phyloP scores from a whole-genome alignment of 306 rosid genomes.

The Glycyrrhiza uralensis region DNA sequence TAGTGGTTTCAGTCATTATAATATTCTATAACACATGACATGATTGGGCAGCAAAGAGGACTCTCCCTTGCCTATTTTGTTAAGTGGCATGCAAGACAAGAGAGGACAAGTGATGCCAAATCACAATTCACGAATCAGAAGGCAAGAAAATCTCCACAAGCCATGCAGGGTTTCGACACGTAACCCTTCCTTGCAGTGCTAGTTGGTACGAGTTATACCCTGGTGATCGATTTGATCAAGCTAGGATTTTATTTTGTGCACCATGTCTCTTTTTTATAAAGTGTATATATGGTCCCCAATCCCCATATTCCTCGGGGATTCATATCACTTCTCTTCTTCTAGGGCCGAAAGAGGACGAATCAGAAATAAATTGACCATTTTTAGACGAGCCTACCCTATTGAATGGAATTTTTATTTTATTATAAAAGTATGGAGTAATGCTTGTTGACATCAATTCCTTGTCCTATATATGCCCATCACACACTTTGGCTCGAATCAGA shows the following conservation, averaged over 20 bases:
- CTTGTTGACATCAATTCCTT: conserved; percentile 12
- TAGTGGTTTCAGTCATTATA: conserved; percentile 22
- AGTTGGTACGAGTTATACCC: conserved; percentile 6
- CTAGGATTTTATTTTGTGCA: not conserved
- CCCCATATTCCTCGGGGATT: not conserved
- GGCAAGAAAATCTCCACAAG: conserved; percentile 4
- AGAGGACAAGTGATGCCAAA: not conserved
- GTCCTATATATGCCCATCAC: not conserved
- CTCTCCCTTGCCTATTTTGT: conserved; percentile 15
- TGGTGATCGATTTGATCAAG: conserved; percentile 5
- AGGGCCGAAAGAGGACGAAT: conserved; percentile 13
- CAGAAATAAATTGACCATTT: conserved; percentile 19
- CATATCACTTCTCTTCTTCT: conserved; percentile 12
- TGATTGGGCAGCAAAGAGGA: not conserved
- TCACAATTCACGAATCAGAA: not conserved
- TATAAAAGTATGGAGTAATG: not conserved
- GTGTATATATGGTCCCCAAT: conserved; percentile 24
- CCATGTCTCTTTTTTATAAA: not conserved
- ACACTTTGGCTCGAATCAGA: not conserved
- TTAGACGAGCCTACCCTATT: not conserved
- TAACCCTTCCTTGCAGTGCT: not conserved
- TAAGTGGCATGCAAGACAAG: not conserved
- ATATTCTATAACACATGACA: conserved; percentile 1
- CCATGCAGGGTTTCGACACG: conserved; percentile 39
- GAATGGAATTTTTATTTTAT: not conserved